Evolutionary conservation across 2,329 filamentous ascomycete genomes (phyloP).

Genomic region (Colletotrichum sp.): DNA sequence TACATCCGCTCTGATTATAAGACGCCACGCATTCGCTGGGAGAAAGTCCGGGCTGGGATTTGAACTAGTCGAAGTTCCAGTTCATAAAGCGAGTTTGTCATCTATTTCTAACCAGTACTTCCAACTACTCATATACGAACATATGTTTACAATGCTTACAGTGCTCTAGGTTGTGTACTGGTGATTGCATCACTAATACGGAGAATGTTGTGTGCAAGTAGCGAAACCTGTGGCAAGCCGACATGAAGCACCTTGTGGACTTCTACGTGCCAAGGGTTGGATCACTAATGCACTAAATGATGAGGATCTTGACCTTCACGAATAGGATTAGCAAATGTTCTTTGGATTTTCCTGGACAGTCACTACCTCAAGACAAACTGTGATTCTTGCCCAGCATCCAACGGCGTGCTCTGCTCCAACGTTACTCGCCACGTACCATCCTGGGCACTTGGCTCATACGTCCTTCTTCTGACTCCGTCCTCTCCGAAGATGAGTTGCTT

Average conservation of each 20-base stretch:
- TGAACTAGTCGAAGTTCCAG: neutral
- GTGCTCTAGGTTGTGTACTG: neutral
- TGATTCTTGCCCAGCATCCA: neutral
- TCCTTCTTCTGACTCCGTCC: neutral
- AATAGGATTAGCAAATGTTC: neutral
- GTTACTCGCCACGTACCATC: neutral
- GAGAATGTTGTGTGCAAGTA: neutral
- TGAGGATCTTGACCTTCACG: neutral
- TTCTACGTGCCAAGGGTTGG: neutral
- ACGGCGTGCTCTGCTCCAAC: neutral
- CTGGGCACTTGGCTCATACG: neutral
- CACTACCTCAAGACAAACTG: neutral
- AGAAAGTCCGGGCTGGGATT: fast-evolving
- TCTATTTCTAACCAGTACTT: neutral
- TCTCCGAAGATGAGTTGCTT: neutral
- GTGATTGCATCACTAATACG: neutral
- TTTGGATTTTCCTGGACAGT: neutral
- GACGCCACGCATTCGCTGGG: neutral
- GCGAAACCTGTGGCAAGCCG: neutral
- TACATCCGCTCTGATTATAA: neutral
- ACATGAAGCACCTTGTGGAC: neutral
- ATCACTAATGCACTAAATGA: neutral
- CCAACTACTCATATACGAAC: neutral
- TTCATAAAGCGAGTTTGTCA: neutral
- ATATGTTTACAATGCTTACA: neutral